Percentiles rank a stretch among this genome's conserved stretches.
These are phyloP conservation scores for Hansenula anomala DNA, from an alignment of 1,139 yeast species.

Conservation along the genomic window DNA sequence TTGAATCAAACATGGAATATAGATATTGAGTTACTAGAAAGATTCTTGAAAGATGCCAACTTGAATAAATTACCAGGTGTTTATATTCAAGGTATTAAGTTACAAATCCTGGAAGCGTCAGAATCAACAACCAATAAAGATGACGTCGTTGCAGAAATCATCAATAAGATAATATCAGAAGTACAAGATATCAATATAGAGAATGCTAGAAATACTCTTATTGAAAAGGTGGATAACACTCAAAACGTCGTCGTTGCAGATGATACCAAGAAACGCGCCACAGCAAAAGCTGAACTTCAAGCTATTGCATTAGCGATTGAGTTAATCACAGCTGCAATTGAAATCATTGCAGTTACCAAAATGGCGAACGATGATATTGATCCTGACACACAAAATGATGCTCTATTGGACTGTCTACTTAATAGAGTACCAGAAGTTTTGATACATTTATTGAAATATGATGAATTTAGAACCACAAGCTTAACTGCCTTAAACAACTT, in stretches of 20 bases:
- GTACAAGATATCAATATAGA: constrained; percentile 36
- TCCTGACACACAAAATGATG: constrained; percentile 19
- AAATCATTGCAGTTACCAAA: constrained; percentile 34
- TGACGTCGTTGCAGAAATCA: constrained; percentile 3
- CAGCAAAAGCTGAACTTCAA: constrained; percentile 52
- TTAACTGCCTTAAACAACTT: constrained; percentile 68
- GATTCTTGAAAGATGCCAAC: constrained; percentile 17
- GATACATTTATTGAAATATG: constrained; percentile 33
- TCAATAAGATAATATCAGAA: constrained; percentile 4
- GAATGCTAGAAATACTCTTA: constrained; percentile 31
- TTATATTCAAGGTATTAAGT: constrained; percentile 54
- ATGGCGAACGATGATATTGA: not conserved
- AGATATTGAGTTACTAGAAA: constrained; percentile 9
- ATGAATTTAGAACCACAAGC: constrained; percentile 45
- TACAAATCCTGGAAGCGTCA: constrained; percentile 50
- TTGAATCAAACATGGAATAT: constrained; percentile 12
- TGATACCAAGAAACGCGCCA: constrained; percentile 34
- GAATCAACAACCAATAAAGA: constrained; percentile 3
- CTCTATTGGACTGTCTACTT: constrained; percentile 28
- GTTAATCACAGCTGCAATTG: constrained; percentile 69
- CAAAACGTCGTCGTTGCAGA: constrained; percentile 33
- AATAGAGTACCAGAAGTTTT: constrained; percentile 36
- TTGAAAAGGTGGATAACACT: constrained; percentile 36
- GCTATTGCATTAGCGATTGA: constrained; percentile 71
- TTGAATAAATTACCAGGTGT: constrained; percentile 42